phyloP scores from a whole-genome alignment of 176 grass and related monocot genomes.

The Pontederia paniculata region DNA sequence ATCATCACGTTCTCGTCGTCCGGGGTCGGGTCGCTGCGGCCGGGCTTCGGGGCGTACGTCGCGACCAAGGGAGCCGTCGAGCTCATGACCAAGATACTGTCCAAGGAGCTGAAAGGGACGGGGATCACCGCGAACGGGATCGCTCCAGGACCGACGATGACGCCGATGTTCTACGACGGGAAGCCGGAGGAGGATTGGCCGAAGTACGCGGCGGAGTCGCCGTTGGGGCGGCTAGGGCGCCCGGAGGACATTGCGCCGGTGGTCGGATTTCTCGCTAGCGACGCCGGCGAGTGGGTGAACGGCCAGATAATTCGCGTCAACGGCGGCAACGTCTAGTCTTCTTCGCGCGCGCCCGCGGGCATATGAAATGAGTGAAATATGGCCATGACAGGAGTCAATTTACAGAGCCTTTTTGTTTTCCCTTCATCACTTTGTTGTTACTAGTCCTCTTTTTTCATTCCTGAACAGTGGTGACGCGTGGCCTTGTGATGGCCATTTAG shows the following conservation, averaged over 20 bases:
- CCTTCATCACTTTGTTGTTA: no score
- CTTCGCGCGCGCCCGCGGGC: background rate
- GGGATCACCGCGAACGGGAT: conserved; percentile 1
- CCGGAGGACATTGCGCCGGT: conserved; percentile 45
- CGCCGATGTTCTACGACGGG: conserved; percentile 5
- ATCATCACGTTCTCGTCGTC: conserved; percentile 40
- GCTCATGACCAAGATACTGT: conserved; percentile 10
- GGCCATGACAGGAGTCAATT: no score
- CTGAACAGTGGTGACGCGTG: no score
- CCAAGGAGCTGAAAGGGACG: conserved; percentile 1
- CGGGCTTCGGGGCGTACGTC: background rate
- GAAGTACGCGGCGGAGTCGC: background rate
- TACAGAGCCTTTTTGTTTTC: no score
- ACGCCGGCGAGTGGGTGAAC: conserved; percentile 44
- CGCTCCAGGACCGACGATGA: background rate
- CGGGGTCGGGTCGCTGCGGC: conserved; percentile 3
- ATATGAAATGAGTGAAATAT: background rate
- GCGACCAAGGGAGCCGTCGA: conserved; percentile 1
- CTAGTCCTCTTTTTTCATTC: no score
- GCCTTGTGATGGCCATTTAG: no score
- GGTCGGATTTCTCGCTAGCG: conserved; percentile 37
- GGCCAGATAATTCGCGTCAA: conserved; percentile 41
- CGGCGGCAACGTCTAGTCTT: conserved; percentile 18
- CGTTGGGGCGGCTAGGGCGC: conserved; percentile 8
- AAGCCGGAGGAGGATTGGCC: conserved; percentile 2